Percentiles rank a stretch among this genome's conserved stretches.
Conservation (phyloP, 2,329 filamentous ascomycete species). For the Kalaharituber pfeilii region DNA sequence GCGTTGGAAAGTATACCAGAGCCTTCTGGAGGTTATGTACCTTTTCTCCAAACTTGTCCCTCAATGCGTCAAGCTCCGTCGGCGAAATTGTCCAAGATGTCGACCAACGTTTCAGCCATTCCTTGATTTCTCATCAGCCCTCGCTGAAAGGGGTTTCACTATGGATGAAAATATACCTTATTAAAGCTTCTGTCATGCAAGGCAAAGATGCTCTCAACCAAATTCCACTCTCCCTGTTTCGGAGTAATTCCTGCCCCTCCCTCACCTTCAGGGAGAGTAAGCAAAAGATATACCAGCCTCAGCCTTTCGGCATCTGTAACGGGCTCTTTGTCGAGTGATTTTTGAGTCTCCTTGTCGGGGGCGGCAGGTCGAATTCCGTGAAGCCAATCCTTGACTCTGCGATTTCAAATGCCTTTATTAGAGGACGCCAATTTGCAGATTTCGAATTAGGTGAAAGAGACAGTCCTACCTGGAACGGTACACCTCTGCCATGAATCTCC, state of each 20-base stretch:
- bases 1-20: background rate
- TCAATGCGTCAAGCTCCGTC: constrained; percentile 53
- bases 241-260: constrained; percentile 66
- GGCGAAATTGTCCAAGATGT: constrained; percentile 50
- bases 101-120: constrained; percentile 59
- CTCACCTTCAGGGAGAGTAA: constrained; percentile 53
- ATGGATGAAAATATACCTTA: constrained; percentile 26
- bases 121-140: constrained; percentile 11
- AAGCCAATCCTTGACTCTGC: constrained; percentile 78
- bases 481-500: constrained; percentile 59
- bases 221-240: constrained; percentile 50
- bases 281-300: constrained; percentile 70
- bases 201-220: constrained; percentile 57
- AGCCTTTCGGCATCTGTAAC: constrained; percentile 77
- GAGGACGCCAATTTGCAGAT: background rate
- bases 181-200: constrained; percentile 64
- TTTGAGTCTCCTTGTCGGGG: constrained; percentile 53
- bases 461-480: constrained; percentile 51
- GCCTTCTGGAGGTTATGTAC: constrained; percentile 20
- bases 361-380: constrained; percentile 66
- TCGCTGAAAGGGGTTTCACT: background rate
- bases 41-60: constrained; percentile 60
- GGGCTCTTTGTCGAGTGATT: constrained; percentile 53
- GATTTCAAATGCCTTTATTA: background rate
- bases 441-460: background rate